phyloP scores from a whole-genome alignment of 176 grass and related monocot species.

The Eleusine indica region DNA sequence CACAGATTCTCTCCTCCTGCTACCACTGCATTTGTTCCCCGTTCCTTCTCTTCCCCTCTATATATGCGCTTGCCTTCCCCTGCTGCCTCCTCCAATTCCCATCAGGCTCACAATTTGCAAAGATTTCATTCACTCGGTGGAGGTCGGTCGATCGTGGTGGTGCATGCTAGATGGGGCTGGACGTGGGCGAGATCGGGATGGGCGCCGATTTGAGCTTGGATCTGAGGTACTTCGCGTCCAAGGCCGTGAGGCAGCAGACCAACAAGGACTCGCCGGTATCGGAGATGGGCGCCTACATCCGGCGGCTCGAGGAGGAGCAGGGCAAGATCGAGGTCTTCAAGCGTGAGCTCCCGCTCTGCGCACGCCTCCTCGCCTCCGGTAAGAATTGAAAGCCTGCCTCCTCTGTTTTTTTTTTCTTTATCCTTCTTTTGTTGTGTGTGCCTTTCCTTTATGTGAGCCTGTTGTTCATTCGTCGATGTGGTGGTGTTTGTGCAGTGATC shows the following conservation, averaged over 20 bases:
- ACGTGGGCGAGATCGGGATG: constrained; percentile 57
- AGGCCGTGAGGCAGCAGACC: constrained; percentile 37
- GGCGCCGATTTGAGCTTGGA: constrained; percentile 60
- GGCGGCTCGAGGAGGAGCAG: constrained; percentile 73
- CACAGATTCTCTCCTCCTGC: not conserved
- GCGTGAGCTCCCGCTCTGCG: constrained; percentile 82
- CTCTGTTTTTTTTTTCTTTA: not conserved
- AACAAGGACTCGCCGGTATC: constrained; percentile 39
- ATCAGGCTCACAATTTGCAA: constrained; percentile 1
- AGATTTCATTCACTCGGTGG: constrained; percentile 16
- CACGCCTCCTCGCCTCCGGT: constrained; percentile 72
- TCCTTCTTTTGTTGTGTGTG: not conserved
- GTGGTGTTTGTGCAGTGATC: constrained; percentile 59
- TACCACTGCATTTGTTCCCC: not conserved
- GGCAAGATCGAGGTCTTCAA: constrained; percentile 82
- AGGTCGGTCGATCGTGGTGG: not conserved
- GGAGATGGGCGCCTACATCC: constrained; percentile 57
- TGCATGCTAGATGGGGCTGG: constrained; percentile 44
- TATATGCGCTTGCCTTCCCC: not conserved
- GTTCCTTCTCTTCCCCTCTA: not conserved
- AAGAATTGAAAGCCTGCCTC: not conserved
- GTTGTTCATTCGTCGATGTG: constrained; percentile 29
- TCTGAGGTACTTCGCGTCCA: constrained; percentile 61
- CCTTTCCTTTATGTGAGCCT: constrained; percentile 21
- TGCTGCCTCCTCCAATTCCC: not conserved